Conservation (phyloP, 73 alveolate genomes). For the Symbiodinium pilosum region DNA sequence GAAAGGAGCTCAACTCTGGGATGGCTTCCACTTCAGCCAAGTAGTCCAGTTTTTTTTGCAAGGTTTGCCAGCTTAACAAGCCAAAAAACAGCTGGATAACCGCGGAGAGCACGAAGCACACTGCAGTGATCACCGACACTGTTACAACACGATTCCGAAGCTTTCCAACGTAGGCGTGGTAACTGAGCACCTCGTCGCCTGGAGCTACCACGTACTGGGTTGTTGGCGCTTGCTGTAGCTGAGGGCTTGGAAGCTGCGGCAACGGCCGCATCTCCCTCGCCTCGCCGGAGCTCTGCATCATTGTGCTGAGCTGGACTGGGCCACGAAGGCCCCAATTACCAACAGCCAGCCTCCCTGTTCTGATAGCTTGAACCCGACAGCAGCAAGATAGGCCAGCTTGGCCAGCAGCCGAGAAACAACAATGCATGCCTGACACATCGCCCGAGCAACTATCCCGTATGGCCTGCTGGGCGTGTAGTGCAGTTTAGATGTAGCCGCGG, state of each 20-base stretch:
- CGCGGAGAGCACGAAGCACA: constrained; percentile 24
- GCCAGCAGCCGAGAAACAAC: too few relatives aligned
- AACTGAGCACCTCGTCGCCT: background rate
- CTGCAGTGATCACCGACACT: constrained; percentile 25
- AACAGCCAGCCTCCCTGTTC: too few relatives aligned
- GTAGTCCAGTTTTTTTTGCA: constrained; percentile 45
- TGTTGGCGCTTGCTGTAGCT: background rate
- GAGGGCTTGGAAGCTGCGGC: background rate
- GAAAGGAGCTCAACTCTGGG: constrained; percentile 33
- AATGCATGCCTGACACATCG: too few relatives aligned
- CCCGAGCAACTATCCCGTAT: too few relatives aligned
- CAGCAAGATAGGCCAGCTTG: too few relatives aligned
- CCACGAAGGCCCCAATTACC: too few relatives aligned
- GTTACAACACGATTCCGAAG: constrained; percentile 35
- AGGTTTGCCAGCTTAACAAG: constrained; percentile 11
- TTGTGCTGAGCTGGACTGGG: background rate
- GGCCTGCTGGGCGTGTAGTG: too few relatives aligned
- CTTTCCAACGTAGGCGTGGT: constrained; percentile 1
- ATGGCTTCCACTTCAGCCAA: constrained; percentile 62
- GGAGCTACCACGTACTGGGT: background rate
- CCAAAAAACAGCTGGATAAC: constrained; percentile 13
- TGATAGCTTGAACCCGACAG: too few relatives aligned
- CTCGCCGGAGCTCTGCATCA: constrained; percentile 2
- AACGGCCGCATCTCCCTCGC: background rate
- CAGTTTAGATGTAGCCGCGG: too few relatives aligned